phyloP scores from a whole-genome alignment of 805 yeast species.

The Babjeviella inositovora region DNA sequence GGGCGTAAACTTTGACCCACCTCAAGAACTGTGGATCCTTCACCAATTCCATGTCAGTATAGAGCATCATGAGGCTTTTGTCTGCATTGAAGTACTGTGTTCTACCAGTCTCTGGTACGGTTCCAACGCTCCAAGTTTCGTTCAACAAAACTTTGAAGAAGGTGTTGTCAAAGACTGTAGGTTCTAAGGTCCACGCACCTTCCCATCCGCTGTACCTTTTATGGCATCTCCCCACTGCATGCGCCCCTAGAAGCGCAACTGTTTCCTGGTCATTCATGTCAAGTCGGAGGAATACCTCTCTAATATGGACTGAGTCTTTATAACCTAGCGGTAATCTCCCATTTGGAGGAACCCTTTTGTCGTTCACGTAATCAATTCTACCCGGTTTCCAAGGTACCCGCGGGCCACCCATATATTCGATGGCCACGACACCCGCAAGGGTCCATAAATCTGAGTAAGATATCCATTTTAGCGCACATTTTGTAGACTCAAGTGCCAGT shows the following conservation, averaged over 20 bases:
- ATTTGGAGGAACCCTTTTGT: conserved; percentile 37
- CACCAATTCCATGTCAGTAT: conserved; percentile 61
- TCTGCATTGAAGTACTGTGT: conserved; percentile 47
- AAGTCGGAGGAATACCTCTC: conserved; percentile 45
- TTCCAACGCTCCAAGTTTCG: conserved; percentile 30
- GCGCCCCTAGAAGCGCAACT: conserved; percentile 65
- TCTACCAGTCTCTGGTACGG: conserved; percentile 43
- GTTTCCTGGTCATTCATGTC: conserved; percentile 59
- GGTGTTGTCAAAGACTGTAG: conserved; percentile 61
- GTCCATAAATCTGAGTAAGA: conserved; percentile 72
- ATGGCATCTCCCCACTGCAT: conserved; percentile 67
- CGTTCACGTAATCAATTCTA: conserved; percentile 39
- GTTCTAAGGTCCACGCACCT: conserved; percentile 83
- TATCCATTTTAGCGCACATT: conserved; percentile 48
- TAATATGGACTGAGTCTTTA: conserved; percentile 46
- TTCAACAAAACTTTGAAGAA: conserved; percentile 45
- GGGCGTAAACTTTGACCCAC: conserved; percentile 56
- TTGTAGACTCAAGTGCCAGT: conserved; percentile 37
- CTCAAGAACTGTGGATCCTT: conserved; percentile 39
- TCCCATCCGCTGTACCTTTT: conserved; percentile 60
- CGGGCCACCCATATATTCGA: conserved; percentile 73
- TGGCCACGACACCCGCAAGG: conserved; percentile 61
- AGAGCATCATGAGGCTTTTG: conserved; percentile 68
- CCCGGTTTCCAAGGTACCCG: conserved; percentile 75
- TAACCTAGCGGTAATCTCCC: conserved; percentile 68